These are phyloP conservation scores for Tolypocladium nubicola DNA, from an alignment of 2,329 filamentous ascomycete genomes.

Conservation along the genomic window DNA sequence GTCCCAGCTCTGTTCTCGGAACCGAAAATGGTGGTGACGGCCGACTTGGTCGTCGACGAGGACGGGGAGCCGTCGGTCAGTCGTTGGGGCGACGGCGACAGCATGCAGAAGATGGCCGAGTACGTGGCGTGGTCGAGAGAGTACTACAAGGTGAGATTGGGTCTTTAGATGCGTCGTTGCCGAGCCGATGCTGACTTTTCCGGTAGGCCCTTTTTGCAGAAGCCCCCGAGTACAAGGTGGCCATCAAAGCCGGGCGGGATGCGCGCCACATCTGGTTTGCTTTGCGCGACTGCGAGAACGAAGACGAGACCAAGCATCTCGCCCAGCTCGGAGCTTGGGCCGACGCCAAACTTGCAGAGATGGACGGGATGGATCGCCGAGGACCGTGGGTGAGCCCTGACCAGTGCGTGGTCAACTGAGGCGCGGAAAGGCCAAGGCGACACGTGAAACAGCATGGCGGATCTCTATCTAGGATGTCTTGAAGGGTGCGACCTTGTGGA, in stretches of 20 bases:
- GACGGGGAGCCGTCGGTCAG: constrained; percentile 10
- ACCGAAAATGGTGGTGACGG: constrained; percentile 7
- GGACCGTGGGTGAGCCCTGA: neutral
- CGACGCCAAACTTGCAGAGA: neutral
- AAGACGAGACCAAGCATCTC: neutral
- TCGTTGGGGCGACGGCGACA: constrained; percentile 8
- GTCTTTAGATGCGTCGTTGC: neutral
- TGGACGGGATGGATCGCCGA: neutral
- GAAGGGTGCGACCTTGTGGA: neutral
- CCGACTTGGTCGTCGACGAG: constrained; percentile 8
- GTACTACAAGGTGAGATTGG: constrained; percentile 13
- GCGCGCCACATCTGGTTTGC: constrained; percentile 17
- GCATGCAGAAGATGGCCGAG: constrained; percentile 4
- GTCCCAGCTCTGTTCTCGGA: constrained; percentile 18
- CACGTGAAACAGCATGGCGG: neutral
- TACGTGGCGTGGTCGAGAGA: constrained; percentile 12
- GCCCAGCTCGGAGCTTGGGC: neutral
- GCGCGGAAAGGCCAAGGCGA: neutral
- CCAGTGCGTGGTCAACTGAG: neutral
- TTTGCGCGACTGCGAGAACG: constrained; percentile 3
- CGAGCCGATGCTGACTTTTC: neutral
- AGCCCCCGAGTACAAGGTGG: neutral
- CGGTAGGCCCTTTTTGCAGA: constrained; percentile 1
- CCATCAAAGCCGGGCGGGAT: constrained; percentile 14
- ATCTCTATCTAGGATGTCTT: neutral